Evolutionary conservation across 306 rosid species (phyloP).

Genomic region (cucumber (Cucumis sativus)): DNA sequence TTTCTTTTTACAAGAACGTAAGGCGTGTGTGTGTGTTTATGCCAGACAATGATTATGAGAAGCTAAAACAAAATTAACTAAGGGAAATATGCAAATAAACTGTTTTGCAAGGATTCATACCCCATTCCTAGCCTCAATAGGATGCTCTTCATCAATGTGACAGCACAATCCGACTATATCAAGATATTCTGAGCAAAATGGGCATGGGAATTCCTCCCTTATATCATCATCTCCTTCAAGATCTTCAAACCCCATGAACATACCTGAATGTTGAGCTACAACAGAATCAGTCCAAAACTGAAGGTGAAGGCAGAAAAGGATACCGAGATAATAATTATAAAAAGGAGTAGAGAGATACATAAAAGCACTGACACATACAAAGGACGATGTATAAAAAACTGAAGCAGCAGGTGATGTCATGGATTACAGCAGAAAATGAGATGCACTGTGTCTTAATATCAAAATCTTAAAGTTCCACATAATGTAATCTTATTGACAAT

Average conservation of each 20-base stretch:
- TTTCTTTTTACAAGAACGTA: neutral
- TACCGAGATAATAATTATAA: neutral
- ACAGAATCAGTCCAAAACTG: conserved; percentile 6
- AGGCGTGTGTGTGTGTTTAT: neutral
- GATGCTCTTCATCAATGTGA: conserved; percentile 97
- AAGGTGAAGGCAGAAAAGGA: neutral
- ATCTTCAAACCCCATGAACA: conserved; percentile 84
- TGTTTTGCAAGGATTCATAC: conserved; percentile 28
- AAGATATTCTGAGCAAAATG: conserved; percentile 80
- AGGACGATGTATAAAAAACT: neutral
- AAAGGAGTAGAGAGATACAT: neutral
- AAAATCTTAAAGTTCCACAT: neutral
- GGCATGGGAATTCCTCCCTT: conserved; percentile 88
- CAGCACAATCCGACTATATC: conserved; percentile 95
- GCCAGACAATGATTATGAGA: neutral
- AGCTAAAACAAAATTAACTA: neutral
- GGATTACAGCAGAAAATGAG: neutral
- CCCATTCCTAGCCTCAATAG: conserved; percentile 74
- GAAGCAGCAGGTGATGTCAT: neutral
- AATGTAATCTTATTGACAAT: neutral
- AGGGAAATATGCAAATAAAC: neutral
- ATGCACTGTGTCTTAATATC: neutral
- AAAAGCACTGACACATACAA: neutral
- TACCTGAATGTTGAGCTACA: conserved; percentile 39
- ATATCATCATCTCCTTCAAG: conserved; percentile 73